Base-by-base conservation (phyloP, 2,329 filamentous ascomycete species). In the Chrysosporium keratinophilum region DNA sequence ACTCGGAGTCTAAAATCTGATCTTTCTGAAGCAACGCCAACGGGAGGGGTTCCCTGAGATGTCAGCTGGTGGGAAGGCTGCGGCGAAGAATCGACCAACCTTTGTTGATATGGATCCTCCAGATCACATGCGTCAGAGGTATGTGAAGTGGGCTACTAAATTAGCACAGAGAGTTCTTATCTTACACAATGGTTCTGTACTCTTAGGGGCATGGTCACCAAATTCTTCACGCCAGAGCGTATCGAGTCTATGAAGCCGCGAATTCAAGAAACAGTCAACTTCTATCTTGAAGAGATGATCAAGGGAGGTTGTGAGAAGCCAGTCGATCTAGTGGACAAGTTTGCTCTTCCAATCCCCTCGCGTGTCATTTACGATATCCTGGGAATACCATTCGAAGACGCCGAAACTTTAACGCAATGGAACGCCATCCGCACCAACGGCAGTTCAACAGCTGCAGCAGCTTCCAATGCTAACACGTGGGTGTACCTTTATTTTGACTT, bases 31-130 rank as follows among this genome's bases (percentile, higher is more conserved):
- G 70, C 61, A 74, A 54, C 67, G 72, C 5, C 68, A 60, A 14
- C 63, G 72, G 1, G 65, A 69, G 1, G 74, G 74, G 0, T 77
- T 77, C 50, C 74, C 74, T 0, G 75, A 77, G 56, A 67, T 77
- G 49, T 70, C 64, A 50, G 67, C 71, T 9, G 72, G 74, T 11
- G 75, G 74, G 6, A 76, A 74, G 56, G 64, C 67, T 37, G 75
- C 75, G 6, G 74, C 70, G n/a, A 74, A 75, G 57, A 72, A 69
- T 37, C 73, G 70, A 53, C 72, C 75, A 0, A 77, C 74, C 0
- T 77, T 77, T 58, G 75, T 77, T 4, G 74, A 77, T 58, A 76
- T 77, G 72, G 74, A 77, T 55, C 61, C 72, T 3, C 75, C 75
- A 0, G 67, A 69, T 1, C 75, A 78, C 54, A 74, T 72, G 68